Percentiles rank a stretch among this genome's conserved stretches.
Conservation (phyloP, 805 yeast species). For the Wickerhamiella alocasiicola region DNA sequence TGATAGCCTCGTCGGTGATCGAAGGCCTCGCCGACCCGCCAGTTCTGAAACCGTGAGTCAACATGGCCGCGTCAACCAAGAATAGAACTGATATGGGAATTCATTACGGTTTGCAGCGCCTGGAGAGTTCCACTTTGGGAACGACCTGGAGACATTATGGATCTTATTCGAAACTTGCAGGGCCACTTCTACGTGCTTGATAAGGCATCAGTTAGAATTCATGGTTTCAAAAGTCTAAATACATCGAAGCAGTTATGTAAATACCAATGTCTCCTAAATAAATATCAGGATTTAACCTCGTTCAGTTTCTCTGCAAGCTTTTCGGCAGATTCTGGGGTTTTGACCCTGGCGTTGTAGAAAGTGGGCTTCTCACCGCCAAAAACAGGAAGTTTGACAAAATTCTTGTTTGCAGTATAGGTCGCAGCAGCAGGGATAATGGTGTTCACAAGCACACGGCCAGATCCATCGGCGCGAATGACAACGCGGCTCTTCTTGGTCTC, state of each 20-base stretch:
- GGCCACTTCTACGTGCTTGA: too few relatives aligned
- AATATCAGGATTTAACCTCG: constrained; percentile 9
- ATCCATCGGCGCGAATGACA: constrained; percentile 79
- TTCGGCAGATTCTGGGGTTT: constrained; percentile 38
- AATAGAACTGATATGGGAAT: too few relatives aligned
- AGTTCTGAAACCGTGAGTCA: too few relatives aligned
- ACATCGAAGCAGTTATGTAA: neutral
- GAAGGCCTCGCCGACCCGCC: too few relatives aligned
- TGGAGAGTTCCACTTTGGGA: too few relatives aligned
- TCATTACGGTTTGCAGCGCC: too few relatives aligned
- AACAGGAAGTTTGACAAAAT: constrained; percentile 52
- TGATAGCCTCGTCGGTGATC: too few relatives aligned
- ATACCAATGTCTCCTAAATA: neutral
- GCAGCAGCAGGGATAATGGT: constrained; percentile 45
- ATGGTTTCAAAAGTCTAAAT: too few relatives aligned
- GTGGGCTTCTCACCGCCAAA: constrained; percentile 46
- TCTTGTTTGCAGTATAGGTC: constrained; percentile 49
- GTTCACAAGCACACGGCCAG: constrained; percentile 66
- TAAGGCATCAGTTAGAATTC: too few relatives aligned
- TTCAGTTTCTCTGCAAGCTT: constrained; percentile 13
- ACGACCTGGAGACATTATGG: too few relatives aligned
- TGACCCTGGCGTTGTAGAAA: constrained; percentile 63
- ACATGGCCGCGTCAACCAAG: too few relatives aligned
- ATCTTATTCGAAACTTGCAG: too few relatives aligned
- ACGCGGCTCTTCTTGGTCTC: constrained; percentile 54